Evolutionary conservation across 768 basidiomycete species (phyloP).

Genomic region (Russula vinacea): DNA sequence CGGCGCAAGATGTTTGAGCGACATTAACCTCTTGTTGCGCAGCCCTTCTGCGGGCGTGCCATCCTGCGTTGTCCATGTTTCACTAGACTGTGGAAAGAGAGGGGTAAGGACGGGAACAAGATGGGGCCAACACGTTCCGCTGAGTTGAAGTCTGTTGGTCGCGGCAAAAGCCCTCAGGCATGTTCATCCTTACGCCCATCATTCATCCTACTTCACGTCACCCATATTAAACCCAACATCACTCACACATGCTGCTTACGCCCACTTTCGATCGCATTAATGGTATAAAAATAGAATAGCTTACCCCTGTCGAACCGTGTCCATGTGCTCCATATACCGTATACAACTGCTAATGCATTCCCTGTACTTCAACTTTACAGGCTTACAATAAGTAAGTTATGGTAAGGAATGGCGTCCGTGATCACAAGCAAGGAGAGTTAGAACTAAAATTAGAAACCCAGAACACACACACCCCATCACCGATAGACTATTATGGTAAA

Average conservation of each 20-base stretch:
- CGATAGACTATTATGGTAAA: slow-evolving; percentile 20
- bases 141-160: not conserved
- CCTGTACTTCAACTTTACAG: slow-evolving; percentile 10
- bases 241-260: too few species aligned
- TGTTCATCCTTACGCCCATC: too few species aligned
- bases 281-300: not conserved
- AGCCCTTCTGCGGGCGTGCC: slow-evolving; percentile 66
- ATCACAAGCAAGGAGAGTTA: slow-evolving; percentile 11
- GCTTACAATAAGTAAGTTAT: slow-evolving; percentile 15
- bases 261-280: too few species aligned
- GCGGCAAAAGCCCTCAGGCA: not conserved
- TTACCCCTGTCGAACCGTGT: not conserved
- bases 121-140: not conserved
- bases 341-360: slow-evolving; percentile 12
- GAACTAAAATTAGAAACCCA: slow-evolving; percentile 5
- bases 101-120: not conserved
- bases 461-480: slow-evolving; percentile 1
- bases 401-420: slow-evolving; percentile 17
- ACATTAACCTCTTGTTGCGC: slow-evolving; percentile 43
- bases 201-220: too few species aligned
- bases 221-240: too few species aligned
- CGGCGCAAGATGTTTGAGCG: not conserved
- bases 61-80: slow-evolving; percentile 72
- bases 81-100: not conserved
- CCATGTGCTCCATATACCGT: not conserved